Evolutionary conservation across 2,329 filamentous ascomycete genomes (phyloP).

Genomic region (Fusarium verticillioides): DNA sequence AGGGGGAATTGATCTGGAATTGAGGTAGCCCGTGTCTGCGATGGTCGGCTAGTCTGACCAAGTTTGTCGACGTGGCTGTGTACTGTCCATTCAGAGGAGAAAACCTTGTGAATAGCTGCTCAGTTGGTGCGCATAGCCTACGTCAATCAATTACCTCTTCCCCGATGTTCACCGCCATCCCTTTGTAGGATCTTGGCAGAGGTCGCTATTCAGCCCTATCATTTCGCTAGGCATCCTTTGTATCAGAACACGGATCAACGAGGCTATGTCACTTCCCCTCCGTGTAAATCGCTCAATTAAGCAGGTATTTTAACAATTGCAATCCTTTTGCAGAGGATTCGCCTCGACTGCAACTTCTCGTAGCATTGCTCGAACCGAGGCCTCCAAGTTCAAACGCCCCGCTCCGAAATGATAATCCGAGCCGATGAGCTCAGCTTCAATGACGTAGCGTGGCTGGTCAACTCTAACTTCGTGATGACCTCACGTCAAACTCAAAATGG

Average conservation of each 20-base stretch:
- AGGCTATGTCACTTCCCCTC: background rate
- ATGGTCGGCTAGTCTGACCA: background rate
- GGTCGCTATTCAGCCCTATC: background rate
- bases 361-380: background rate
- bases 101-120: background rate
- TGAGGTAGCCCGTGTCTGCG: background rate
- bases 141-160: background rate
- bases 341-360: background rate
- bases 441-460: slow-evolving; percentile 1
- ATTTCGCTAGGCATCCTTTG: background rate
- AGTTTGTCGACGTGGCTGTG: background rate
- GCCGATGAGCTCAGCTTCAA: slow-evolving; percentile 3
- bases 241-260: background rate
- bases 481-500: slow-evolving; percentile 9
- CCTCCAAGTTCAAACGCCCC: background rate
- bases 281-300: background rate
- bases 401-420: slow-evolving; percentile 33
- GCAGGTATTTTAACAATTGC: background rate
- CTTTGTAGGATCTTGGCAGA: background rate
- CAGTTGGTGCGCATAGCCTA: background rate
- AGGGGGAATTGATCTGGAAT: slow-evolving; percentile 1
- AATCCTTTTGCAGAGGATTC: no score
- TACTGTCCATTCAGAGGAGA: background rate
- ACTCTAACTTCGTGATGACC: background rate
- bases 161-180: background rate